Base-by-base conservation (phyloP, 169 alveolate genomes). In the Plasmodium sp. region DNA sequence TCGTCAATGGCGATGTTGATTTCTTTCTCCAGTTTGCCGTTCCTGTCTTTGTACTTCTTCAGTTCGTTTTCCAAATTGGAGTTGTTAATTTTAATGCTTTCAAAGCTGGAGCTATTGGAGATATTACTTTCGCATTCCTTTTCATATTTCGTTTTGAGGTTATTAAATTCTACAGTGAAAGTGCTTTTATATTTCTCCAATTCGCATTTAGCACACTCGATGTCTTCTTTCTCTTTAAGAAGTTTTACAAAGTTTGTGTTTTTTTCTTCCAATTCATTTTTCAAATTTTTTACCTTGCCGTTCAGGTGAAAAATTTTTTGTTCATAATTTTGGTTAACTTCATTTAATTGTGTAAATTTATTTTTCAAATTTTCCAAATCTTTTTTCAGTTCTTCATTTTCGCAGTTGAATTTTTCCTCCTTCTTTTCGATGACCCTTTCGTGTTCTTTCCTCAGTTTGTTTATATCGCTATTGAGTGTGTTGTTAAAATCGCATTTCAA, bases 71-170 rank as follows among this genome's bases (percentile, higher is more conserved):
- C 94, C 18, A 90, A 43, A 39, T 45, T 80, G n/a, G 51, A 58
- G 27, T 90, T 90, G 51, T 31, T 80, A 16, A 90, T 56, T 56
- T 90, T 90, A 12, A 90, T 90, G 51, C 90, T 90, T 80, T 90
- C 94, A 90, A 36, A 90, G 51, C 94, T 90, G 27, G 94, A 80
- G 51, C 74, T 90, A 58, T 90, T 79, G 27, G 91, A 80, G 22
- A 90, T 22, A 80, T 90, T 79, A 90, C 83, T 90, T 90, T 90
- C 94, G 54, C 94, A 90, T 62, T 80, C 94, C 48, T 80, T 90
- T 41, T 90, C 94, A 43, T 90, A 90, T 18, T 90, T 90, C 5
- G 22, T 80, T 80, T 90, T 90, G 72, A 90, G 74, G 62, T 90
- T 43, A 54, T 80, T 90, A 22, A 80, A 90, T 51, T 90, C 94